A percentile compares a stretch with the other conserved stretches of the same genome.
phyloP scores from a whole-genome alignment of 352 stramenopile genomes.

The Phytophthora fragariae region DNA sequence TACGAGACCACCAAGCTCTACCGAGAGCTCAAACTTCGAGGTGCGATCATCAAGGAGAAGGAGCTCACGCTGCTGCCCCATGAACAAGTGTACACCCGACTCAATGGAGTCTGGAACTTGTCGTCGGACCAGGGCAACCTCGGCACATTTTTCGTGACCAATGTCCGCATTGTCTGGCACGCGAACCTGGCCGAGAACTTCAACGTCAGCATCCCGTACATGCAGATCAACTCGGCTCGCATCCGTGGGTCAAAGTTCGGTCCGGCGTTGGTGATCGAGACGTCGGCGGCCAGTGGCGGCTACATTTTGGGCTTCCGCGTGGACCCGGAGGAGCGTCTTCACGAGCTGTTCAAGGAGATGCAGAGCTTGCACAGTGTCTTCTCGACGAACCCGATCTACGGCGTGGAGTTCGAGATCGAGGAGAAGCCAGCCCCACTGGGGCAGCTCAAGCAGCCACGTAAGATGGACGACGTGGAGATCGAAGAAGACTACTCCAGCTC shows the following conservation, averaged over 20 bases:
- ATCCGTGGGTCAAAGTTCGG: slow-evolving; percentile 93
- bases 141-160: slow-evolving; percentile 93
- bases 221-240: slow-evolving; percentile 91
- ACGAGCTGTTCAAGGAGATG: slow-evolving; percentile 89
- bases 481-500: slow-evolving; percentile 86
- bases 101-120: slow-evolving; percentile 93
- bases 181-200: slow-evolving; percentile 95
- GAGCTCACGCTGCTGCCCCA: slow-evolving; percentile 88
- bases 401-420: slow-evolving; percentile 88
- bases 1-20: slow-evolving; percentile 95
- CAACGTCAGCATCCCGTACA: slow-evolving; percentile 95
- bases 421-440: slow-evolving; percentile 73
- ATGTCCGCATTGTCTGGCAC: slow-evolving; percentile 94
- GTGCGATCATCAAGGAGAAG: slow-evolving; percentile 92
- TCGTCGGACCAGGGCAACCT: slow-evolving; percentile 94
- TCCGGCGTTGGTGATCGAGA: slow-evolving; percentile 92
- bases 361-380: slow-evolving; percentile 87
- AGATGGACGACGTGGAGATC: slow-evolving; percentile 91
- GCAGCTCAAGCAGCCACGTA: slow-evolving; percentile 73
- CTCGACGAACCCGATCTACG: slow-evolving; percentile 89
- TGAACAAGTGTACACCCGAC: slow-evolving; percentile 90
- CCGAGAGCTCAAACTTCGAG: slow-evolving; percentile 92
- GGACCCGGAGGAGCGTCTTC: slow-evolving; percentile 85
- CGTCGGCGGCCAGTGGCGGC: slow-evolving; percentile 71
- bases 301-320: slow-evolving; percentile 94